These are phyloP conservation scores for Aureobasidium sp. DNA, from an alignment of 2,329 filamentous ascomycete genomes.

Conservation along the genomic window DNA sequence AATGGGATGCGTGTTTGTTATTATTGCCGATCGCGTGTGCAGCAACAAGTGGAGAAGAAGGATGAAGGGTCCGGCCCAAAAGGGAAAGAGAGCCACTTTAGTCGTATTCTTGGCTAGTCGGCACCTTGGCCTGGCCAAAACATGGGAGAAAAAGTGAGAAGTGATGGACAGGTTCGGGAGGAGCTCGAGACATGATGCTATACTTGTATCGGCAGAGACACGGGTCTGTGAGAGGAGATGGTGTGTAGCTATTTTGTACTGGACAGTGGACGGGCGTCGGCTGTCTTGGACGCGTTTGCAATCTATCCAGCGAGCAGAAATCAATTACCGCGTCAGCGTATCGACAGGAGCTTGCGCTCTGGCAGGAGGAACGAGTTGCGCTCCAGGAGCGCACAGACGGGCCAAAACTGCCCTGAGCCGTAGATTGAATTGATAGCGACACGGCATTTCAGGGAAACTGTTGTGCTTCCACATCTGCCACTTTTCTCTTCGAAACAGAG, in stretches of 20 bases:
- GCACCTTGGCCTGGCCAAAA: constrained; percentile 13
- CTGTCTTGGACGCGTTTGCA: constrained; percentile 1
- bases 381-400: constrained; percentile 7
- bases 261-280: not conserved
- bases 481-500: constrained; percentile 4
- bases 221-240: not conserved
- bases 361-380: not conserved
- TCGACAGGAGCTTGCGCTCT: no score
- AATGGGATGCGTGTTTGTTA: constrained; percentile 11
- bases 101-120: not conserved
- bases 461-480: constrained; percentile 4
- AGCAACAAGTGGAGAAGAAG: constrained; percentile 13
- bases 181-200: not conserved
- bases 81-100: constrained; percentile 4
- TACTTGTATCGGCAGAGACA: not conserved
- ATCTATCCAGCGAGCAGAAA: constrained; percentile 12
- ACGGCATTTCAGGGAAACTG: constrained; percentile 11
- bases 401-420: not conserved
- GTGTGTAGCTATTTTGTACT: not conserved
- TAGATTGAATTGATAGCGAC: not conserved
- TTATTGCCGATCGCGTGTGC: constrained; percentile 7
- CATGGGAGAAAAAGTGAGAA: constrained; percentile 12
- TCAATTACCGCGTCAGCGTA: constrained; percentile 5
- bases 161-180: constrained; percentile 12
- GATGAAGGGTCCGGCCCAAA: constrained; percentile 3